Percentiles rank a stretch among this genome's conserved stretches.
phyloP scores from a whole-genome alignment of 2,329 filamentous ascomycete genomes.

The Fonsecaea monophora region DNA sequence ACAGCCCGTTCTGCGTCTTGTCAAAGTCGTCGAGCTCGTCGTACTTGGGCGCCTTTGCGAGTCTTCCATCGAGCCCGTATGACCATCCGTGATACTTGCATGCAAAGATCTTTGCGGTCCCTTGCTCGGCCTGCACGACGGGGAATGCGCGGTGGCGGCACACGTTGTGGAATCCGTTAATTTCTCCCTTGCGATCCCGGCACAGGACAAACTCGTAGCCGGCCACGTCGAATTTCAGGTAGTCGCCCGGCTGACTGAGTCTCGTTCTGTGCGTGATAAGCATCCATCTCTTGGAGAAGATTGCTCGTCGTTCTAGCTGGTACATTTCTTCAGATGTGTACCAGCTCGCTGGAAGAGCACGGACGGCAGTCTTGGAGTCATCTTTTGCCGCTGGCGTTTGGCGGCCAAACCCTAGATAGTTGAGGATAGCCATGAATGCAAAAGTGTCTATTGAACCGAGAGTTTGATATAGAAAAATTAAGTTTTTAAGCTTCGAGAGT shows the following conservation, averaged over 20 bases:
- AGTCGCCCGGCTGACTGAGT: slow-evolving; percentile 57
- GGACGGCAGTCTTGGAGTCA: slow-evolving; percentile 16
- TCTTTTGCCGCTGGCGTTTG: background rate
- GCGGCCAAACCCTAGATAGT: slow-evolving; percentile 21
- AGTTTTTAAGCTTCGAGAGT: background rate
- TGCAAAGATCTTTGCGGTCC: slow-evolving; percentile 53
- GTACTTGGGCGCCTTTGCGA: slow-evolving; percentile 67
- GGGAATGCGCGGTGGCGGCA: slow-evolving; percentile 66
- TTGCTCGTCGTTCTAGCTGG: slow-evolving; percentile 57
- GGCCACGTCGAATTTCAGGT: slow-evolving; percentile 41
- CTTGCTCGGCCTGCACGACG: slow-evolving; percentile 51
- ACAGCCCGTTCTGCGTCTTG: slow-evolving; percentile 62
- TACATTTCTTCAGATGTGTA: slow-evolving; percentile 58
- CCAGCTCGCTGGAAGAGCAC: slow-evolving; percentile 58
- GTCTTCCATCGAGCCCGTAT: slow-evolving; percentile 63
- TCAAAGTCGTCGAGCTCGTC: slow-evolving; percentile 65
- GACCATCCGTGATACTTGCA: slow-evolving; percentile 71
- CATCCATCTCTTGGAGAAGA: slow-evolving; percentile 60
- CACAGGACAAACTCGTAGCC: slow-evolving; percentile 64
- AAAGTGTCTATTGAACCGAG: background rate
- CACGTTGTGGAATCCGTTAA: slow-evolving; percentile 69
- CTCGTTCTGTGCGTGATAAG: slow-evolving; percentile 51
- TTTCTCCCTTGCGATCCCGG: slow-evolving; percentile 57
- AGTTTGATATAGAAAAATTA: slow-evolving; percentile 2
- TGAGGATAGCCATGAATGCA: slow-evolving; percentile 15